A percentile compares a stretch with the other conserved stretches of the same genome.
phyloP scores from a whole-genome alignment of 176 grass and related monocot species.

The Secale cereale region DNA sequence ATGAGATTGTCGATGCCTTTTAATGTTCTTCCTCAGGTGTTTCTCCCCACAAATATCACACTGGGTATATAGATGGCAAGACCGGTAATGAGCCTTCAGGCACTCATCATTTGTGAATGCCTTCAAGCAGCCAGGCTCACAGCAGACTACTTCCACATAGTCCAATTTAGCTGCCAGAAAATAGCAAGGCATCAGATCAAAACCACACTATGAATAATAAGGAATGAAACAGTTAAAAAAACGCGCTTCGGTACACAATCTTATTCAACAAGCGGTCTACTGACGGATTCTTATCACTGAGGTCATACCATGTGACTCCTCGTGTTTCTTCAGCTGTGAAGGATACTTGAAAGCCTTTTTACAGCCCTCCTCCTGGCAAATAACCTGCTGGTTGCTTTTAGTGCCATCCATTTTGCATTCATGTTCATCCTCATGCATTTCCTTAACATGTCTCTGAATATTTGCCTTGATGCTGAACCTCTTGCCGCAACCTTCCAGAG shows the following conservation, averaged over 20 bases:
- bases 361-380: slow-evolving; percentile 64
- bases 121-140: slow-evolving; percentile 61
- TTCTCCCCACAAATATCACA: slow-evolving; percentile 55
- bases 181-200: not conserved
- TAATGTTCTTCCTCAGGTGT: slow-evolving; percentile 69
- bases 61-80: slow-evolving; percentile 39
- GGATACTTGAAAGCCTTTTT: slow-evolving; percentile 63
- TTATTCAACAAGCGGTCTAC: not conserved
- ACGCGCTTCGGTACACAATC: not conserved
- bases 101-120: slow-evolving; percentile 58
- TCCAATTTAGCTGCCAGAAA: slow-evolving; percentile 51
- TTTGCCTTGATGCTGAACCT: slow-evolving; percentile 65
- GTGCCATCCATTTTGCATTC: not conserved
- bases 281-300: not conserved
- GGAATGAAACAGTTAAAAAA: not conserved
- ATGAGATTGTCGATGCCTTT: slow-evolving; percentile 41
- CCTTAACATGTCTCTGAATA: slow-evolving; percentile 53
- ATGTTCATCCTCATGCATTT: slow-evolving; percentile 46
- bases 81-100: slow-evolving; percentile 47
- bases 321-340: slow-evolving; percentile 67
- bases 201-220: not conserved
- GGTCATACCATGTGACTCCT: slow-evolving; percentile 63
- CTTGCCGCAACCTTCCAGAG: slow-evolving; percentile 35
- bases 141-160: slow-evolving; percentile 59
- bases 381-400: slow-evolving; percentile 36